These are phyloP conservation scores for Asclepias syriaca DNA, from an alignment of 257 asterid species.

Conservation along the genomic window DNA sequence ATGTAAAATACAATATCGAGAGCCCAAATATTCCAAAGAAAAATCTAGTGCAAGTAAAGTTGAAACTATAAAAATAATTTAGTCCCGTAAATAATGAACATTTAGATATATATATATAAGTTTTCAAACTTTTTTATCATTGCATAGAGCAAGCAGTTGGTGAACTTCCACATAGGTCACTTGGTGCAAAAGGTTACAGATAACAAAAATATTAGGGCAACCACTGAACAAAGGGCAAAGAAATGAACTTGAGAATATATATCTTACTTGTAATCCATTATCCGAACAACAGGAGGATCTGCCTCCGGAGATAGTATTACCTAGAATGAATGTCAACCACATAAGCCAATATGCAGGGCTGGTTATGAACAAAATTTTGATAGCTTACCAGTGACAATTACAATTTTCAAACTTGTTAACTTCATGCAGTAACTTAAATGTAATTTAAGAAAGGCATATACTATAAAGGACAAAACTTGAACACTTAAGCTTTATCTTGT, in stretches of 20 bases:
- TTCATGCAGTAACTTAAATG: neutral
- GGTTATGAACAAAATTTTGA: neutral
- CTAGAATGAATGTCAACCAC: constrained; percentile 25
- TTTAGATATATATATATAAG: neutral
- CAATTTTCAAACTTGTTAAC: neutral
- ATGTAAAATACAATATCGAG: neutral
- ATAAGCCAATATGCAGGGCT: neutral
- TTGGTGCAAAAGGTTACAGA: constrained; percentile 1
- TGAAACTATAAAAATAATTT: neutral
- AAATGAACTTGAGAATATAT: neutral
- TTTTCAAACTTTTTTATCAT: neutral
- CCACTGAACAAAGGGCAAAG: neutral
- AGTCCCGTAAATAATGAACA: neutral
- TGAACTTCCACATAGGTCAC: neutral
- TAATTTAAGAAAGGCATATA: neutral
- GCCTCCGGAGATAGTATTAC: constrained; percentile 95
- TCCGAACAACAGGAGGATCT: constrained; percentile 88
- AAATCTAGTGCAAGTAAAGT: neutral
- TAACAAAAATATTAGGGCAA: neutral
- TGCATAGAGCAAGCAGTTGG: neutral
- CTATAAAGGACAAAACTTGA: neutral
- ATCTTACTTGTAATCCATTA: constrained; percentile 94
- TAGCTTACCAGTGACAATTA: neutral
- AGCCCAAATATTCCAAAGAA: neutral
- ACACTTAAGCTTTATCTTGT: neutral